phyloP scores from a whole-genome alignment of 106 monocot species.

The Agapanthus africanus region DNA sequence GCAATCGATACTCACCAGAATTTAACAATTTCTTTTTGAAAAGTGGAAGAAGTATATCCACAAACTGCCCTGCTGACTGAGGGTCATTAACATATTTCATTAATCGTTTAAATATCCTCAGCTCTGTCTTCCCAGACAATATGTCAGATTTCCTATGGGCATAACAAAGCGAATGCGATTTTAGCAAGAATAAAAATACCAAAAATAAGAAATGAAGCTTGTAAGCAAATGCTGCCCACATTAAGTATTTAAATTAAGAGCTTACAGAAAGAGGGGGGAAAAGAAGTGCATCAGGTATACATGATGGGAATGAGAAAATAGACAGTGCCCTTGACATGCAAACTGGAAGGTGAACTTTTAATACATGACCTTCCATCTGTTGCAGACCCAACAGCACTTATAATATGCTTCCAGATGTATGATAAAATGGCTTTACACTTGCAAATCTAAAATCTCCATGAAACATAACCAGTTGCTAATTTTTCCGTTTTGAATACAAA shows the following conservation, averaged over 20 bases:
- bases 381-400: neutral
- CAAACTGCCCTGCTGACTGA: slow-evolving; percentile 37
- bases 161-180: slow-evolving; percentile 9
- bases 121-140: slow-evolving; percentile 38
- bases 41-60: slow-evolving; percentile 63
- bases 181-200: slow-evolving; percentile 8
- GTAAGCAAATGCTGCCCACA: neutral
- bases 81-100: slow-evolving; percentile 52
- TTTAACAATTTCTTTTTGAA: slow-evolving; percentile 53
- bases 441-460: neutral
- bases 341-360: neutral
- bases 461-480: neutral
- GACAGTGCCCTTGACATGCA: neutral
- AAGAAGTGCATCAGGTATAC: too few relatives aligned
- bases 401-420: neutral
- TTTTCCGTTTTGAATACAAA: neutral
- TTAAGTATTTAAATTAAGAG: neutral
- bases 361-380: neutral
- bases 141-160: slow-evolving; percentile 43
- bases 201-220: neutral
- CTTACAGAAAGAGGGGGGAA: too few relatives aligned
- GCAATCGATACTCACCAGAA: slow-evolving; percentile 32
- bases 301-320: neutral
- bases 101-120: slow-evolving; percentile 66
- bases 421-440: neutral